Percentiles rank a stretch among this genome's conserved stretches.
phyloP scores from a whole-genome alignment of 2,329 filamentous ascomycete genomes.

The Hypoxylon sp. region DNA sequence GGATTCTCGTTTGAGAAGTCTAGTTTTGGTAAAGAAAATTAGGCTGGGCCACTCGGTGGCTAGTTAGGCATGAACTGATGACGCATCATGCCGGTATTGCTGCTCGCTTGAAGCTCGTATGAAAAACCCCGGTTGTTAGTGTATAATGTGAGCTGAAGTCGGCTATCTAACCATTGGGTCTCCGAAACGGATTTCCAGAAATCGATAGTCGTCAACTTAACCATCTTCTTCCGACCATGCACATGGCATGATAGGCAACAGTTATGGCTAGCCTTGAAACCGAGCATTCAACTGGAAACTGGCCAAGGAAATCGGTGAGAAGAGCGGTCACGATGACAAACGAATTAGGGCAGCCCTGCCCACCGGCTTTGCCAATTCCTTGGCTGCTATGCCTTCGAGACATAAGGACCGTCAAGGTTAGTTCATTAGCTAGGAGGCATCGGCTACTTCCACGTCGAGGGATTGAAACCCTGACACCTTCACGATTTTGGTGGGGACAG shows the following conservation, averaged over 20 bases:
- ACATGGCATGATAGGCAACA: constrained; percentile 20
- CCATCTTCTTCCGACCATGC: constrained; percentile 23
- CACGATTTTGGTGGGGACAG: constrained; percentile 1
- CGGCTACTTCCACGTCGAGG: constrained; percentile 3
- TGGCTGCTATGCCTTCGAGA: neutral
- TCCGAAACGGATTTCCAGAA: constrained; percentile 7
- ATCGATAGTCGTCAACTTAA: constrained; percentile 19
- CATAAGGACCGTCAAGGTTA: constrained; percentile 7
- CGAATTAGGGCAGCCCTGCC: neutral
- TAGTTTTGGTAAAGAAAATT: constrained; percentile 39
- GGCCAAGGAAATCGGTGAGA: constrained; percentile 19
- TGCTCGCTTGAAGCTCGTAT: constrained; percentile 13
- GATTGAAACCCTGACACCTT: constrained; percentile 4
- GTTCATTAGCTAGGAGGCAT: constrained; percentile 10
- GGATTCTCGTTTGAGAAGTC: constrained; percentile 43
- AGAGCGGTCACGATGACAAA: constrained; percentile 8
- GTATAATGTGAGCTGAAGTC: constrained; percentile 17
- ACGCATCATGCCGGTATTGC: constrained; percentile 26
- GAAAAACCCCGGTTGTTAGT: constrained; percentile 21
- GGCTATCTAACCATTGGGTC: constrained; percentile 17
- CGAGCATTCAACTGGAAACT: constrained; percentile 18
- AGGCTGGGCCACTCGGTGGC: constrained; percentile 28
- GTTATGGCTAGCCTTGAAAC: constrained; percentile 14
- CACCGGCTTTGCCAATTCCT: neutral
- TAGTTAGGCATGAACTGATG: constrained; percentile 41